Conservation (phyloP, 2,329 filamentous ascomycete genomes). For the Trichoderma arundinaceum region DNA sequence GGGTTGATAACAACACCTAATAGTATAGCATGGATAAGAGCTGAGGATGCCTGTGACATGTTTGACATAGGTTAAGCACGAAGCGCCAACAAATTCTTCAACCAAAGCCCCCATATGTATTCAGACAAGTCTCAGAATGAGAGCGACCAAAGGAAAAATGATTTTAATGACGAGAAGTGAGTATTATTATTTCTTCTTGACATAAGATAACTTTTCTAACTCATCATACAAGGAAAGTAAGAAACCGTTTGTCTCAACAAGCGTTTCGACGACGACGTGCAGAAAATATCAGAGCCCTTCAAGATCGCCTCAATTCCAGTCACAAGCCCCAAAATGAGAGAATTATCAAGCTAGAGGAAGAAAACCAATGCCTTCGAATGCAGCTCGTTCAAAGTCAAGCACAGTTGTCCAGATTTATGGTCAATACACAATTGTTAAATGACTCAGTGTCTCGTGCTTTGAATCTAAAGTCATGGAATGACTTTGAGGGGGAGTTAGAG, state of each 20-base stretch:
- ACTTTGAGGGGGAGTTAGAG: no score
- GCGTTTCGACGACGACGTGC: background rate
- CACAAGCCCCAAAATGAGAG: background rate
- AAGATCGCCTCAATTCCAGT: background rate
- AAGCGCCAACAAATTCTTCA: background rate
- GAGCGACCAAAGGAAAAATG: background rate
- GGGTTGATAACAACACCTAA: no score
- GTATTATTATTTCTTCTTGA: background rate
- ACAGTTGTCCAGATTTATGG: background rate
- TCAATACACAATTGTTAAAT: background rate
- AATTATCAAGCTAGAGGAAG: background rate
- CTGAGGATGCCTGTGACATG: no score
- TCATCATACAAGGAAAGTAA: background rate
- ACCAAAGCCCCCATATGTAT: no score
- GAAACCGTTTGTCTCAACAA: background rate
- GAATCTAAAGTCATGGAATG: no score
- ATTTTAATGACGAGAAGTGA: background rate
- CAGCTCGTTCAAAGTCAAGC: background rate
- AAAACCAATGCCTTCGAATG: background rate
- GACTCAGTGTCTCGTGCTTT: background rate
- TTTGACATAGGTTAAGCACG: background rate
- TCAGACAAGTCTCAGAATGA: background rate
- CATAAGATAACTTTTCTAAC: background rate
- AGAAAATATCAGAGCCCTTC: background rate
- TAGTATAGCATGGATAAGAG: no score